Conservation (phyloP, 495 filamentous ascomycete species). For the Penicillium riverlandense region DNA sequence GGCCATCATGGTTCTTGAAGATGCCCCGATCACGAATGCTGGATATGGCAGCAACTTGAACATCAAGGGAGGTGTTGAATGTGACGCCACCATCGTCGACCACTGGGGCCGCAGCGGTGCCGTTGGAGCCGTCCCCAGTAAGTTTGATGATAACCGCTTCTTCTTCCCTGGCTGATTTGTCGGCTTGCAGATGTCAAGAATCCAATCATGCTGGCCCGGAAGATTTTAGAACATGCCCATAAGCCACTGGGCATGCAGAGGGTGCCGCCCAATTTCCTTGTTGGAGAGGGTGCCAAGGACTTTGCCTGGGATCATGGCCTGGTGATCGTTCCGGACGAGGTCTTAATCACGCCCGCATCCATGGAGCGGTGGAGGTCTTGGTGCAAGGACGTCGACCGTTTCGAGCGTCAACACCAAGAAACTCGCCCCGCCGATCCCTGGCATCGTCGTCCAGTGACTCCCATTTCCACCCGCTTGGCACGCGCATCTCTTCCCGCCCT, state of each 20-base stretch:
- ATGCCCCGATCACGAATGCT: constrained; percentile 91
- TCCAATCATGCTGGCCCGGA: constrained; percentile 78
- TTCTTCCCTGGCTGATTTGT: constrained; percentile 1
- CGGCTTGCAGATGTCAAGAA: constrained; percentile 70
- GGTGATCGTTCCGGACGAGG: constrained; percentile 59
- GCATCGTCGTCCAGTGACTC: constrained; percentile 1
- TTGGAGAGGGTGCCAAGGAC: constrained; percentile 72
- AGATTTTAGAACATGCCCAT: constrained; percentile 69
- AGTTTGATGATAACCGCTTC: constrained; percentile 23
- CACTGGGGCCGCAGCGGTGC: constrained; percentile 87
- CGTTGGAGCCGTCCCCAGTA: constrained; percentile 83
- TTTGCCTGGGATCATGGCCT: constrained; percentile 79
- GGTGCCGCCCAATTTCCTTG: constrained; percentile 87
- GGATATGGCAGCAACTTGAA: constrained; percentile 94
- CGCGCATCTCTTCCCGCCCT: not conserved
- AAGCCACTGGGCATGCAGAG: constrained; percentile 69
- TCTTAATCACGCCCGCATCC: constrained; percentile 65
- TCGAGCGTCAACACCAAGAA: constrained; percentile 7
- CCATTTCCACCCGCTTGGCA: not conserved
- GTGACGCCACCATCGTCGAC: constrained; percentile 89
- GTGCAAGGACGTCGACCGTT: constrained; percentile 62
- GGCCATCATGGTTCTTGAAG: constrained; percentile 79
- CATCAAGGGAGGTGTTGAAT: constrained; percentile 84
- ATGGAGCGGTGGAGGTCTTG: constrained; percentile 68
- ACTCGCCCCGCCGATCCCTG: not conserved